Evolutionary conservation across 1,139 yeast species (phyloP).

Genomic region (Magnusiomyces clavatus): DNA sequence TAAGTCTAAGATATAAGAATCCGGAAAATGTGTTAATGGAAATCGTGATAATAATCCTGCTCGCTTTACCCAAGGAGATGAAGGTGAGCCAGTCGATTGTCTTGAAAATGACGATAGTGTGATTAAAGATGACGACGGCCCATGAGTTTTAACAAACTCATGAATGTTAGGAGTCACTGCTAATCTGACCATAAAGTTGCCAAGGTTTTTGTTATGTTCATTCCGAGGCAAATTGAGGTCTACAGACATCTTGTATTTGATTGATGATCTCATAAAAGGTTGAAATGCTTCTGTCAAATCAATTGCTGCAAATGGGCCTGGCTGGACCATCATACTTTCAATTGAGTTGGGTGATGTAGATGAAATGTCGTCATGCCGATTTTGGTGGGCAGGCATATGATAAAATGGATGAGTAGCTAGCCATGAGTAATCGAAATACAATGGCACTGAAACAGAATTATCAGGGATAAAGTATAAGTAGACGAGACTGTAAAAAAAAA

Average conservation of each 20-base stretch:
- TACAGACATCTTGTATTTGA: conserved; percentile 25
- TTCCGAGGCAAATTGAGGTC: conserved; percentile 28
- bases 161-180: conserved; percentile 4
- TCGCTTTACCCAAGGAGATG: background rate
- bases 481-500: background rate
- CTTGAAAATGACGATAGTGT: background rate
- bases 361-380: too few species aligned
- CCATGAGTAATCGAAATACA: conserved; percentile 5
- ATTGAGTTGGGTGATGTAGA: too few species aligned
- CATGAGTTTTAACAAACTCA: conserved; percentile 2
- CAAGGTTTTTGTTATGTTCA: conserved; percentile 24
- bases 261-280: conserved; percentile 12
- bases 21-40: conserved; percentile 5
- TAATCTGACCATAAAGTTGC: conserved; percentile 28
- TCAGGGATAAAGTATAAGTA: conserved; percentile 5
- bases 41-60: conserved; percentile 1
- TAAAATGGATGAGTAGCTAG: conserved; percentile 1
- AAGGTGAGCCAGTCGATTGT: background rate
- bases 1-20: conserved; percentile 1
- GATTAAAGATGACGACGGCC: background rate
- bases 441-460: background rate
- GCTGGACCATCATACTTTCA: conserved; percentile 1
- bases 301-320: conserved; percentile 9
- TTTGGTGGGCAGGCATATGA: background rate
- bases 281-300: conserved; percentile 14